A percentile compares a stretch with the other conserved stretches of the same genome.
phyloP scores from a whole-genome alignment of 148 eudicot species.

The Rhododendron griersonianum region DNA sequence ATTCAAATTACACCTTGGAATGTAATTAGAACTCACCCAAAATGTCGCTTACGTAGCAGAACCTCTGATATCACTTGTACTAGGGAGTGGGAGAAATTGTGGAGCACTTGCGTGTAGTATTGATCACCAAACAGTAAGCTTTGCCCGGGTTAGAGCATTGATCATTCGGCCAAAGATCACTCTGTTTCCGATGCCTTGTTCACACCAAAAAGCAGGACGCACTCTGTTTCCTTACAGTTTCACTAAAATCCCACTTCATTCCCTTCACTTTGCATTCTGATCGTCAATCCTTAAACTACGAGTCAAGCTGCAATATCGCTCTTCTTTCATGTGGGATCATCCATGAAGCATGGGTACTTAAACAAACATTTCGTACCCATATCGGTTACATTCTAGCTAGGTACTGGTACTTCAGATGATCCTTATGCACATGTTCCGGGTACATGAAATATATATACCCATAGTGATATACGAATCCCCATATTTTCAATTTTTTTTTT shows the following conservation, averaged over 20 bases:
- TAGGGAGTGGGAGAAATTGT: too few relatives aligned
- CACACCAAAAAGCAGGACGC: neutral
- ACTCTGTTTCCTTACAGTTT: neutral
- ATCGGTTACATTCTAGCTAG: neutral
- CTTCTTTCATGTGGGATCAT: neutral
- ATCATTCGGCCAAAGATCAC: too few relatives aligned
- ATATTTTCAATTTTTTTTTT: neutral
- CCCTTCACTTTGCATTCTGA: neutral
- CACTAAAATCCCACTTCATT: neutral
- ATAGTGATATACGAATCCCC: neutral
- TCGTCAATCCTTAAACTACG: neutral
- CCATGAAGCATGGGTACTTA: neutral
- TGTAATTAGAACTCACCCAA: neutral
- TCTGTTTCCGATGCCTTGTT: neutral
- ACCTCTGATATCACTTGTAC: neutral
- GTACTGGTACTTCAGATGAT: neutral
- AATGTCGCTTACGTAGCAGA: neutral
- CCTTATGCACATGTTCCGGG: neutral
- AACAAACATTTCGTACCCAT: neutral
- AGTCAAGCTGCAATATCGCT: neutral
- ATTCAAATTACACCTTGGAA: neutral
- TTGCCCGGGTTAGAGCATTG: neutral
- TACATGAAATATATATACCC: too few relatives aligned
- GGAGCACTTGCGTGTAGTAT: too few relatives aligned
- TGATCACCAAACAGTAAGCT: neutral